Conservation (phyloP, 2,329 filamentous ascomycete species). For the Karstenula rhodostoma region DNA sequence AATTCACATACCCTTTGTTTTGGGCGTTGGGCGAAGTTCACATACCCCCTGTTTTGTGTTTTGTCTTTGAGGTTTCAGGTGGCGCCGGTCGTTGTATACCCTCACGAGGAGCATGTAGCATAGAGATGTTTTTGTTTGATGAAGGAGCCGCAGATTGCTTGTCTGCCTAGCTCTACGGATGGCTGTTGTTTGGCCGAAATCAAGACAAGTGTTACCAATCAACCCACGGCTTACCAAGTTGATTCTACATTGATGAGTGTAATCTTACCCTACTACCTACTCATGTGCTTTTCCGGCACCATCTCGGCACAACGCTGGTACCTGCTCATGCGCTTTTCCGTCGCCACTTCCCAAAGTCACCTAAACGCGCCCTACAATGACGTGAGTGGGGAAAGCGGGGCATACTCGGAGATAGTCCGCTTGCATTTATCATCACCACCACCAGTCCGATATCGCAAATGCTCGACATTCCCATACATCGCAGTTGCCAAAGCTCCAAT, state of each 20-base stretch:
- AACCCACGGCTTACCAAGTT: neutral
- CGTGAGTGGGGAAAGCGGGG: slow-evolving; percentile 19
- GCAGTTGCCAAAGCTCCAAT: neutral
- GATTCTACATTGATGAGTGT: too few species aligned
- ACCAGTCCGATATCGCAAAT: neutral
- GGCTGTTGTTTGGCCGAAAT: neutral
- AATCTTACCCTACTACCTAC: too few species aligned
- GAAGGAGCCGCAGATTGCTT: neutral
- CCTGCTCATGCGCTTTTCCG: too few species aligned
- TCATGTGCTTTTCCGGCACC: neutral
- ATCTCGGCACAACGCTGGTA: too few species aligned
- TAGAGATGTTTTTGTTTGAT: neutral
- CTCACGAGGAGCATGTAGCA: slow-evolving; percentile 9
- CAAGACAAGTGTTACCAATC: neutral
- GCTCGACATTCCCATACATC: neutral
- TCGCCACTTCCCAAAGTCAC: neutral
- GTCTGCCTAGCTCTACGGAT: slow-evolving; percentile 1
- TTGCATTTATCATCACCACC: slow-evolving; percentile 16
- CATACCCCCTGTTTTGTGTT: slow-evolving; percentile 9
- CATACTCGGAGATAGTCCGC: slow-evolving; percentile 9
- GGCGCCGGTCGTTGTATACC: slow-evolving; percentile 9
- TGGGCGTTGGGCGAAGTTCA: slow-evolving; percentile 1
- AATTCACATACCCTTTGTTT: neutral
- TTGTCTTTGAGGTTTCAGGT: neutral
- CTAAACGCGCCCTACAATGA: slow-evolving; percentile 13